Evolutionary conservation across 331 rosid species (phyloP), one percentile per base, ranked within the genome.

Genomic region (Prunus yedoensis): DNA sequence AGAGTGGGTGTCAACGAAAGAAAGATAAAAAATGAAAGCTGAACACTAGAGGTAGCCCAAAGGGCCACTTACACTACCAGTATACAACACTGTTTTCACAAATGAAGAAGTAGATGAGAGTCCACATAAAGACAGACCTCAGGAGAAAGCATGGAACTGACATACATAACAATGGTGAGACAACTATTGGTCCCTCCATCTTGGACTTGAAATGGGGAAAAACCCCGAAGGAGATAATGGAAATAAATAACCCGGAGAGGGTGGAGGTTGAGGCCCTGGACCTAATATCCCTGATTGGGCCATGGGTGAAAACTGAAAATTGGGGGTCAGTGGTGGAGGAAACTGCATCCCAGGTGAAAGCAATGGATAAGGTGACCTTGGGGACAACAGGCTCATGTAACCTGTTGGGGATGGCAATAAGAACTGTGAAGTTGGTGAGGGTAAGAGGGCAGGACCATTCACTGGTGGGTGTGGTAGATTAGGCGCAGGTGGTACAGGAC

Each of bases 191-290:
- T 84, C 93, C 89, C 96, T 89, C 99, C 97, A 90, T 79, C 92
- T 87, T 61, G 97, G 99, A 85, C 99, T 94, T 81, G 88, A 72
- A 47, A 87, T 70, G 53, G 93, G 89, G 61, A 92, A 94, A 81
- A 86, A 79, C 21, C 91, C 90, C 5, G 99, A 86, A 66, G 98
- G 99, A 57, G 99, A 94, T 54, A 84, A 75, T 4, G 97, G 97
- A 85, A 86, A 92, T 63, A 75, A 14, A 72, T 87, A 30, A 60
- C 99, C 97, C 0, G 99, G 99, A 71, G 99, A 92, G 75, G 85
- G 93, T 23, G 97, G 99, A 64, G 84, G 96, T 66, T 87, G 97
- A 75, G 99, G 97, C 64, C 99, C 97, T 27, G 99, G 99, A 51
- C 99, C 99, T 78, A 94, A 86, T 78, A 91, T 81, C 86, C 99